Evolutionary conservation across 768 basidiomycete species (phyloP).

Genomic region (Gymnopilus dilepis): DNA sequence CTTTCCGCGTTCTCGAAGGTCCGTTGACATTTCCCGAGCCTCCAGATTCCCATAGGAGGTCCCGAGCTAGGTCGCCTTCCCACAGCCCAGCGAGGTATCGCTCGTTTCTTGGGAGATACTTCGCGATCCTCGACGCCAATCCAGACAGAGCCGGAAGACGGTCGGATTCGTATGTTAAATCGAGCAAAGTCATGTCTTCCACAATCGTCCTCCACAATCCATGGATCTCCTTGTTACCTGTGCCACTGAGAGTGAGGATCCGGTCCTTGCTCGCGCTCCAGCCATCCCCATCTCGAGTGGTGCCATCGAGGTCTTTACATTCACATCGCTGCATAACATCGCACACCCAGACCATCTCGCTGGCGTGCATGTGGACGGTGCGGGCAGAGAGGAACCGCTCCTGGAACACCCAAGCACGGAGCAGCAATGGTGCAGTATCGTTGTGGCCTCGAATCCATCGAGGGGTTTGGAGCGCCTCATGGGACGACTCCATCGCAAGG

Average conservation of each 20-base stretch:
- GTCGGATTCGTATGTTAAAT: conserved; percentile 22
- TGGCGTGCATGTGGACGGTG: conserved; percentile 18
- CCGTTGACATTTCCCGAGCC: conserved; percentile 10
- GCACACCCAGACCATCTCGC: conserved; percentile 23
- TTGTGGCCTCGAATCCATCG: conserved; percentile 18
- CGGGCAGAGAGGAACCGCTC: conserved; percentile 19
- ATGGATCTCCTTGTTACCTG: conserved; percentile 9
- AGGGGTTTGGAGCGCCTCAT: conserved; percentile 21
- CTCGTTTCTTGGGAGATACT: conserved; percentile 17
- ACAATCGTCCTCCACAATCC: conserved; percentile 23
- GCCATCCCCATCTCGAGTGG: conserved; percentile 17
- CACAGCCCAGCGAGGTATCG: conserved; percentile 22
- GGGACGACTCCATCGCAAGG: conserved; percentile 17
- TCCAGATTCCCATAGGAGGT: conserved; percentile 22
- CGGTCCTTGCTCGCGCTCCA: conserved; percentile 22
- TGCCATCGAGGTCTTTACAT: conserved; percentile 19
- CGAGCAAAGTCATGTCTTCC: conserved; percentile 18
- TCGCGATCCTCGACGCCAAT: conserved; percentile 20
- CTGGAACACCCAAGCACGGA: conserved; percentile 23
- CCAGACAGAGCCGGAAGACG: conserved; percentile 21
- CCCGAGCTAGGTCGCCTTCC: conserved; percentile 20
- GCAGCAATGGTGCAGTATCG: conserved; percentile 16
- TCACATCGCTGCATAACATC: conserved; percentile 19
- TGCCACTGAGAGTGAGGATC: conserved; percentile 10
- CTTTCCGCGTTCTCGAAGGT: conserved; percentile 9